These are phyloP conservation scores for Brachypodium distachyon DNA, from an alignment of 202 grass and related monocot genomes.

Conservation along the genomic window DNA sequence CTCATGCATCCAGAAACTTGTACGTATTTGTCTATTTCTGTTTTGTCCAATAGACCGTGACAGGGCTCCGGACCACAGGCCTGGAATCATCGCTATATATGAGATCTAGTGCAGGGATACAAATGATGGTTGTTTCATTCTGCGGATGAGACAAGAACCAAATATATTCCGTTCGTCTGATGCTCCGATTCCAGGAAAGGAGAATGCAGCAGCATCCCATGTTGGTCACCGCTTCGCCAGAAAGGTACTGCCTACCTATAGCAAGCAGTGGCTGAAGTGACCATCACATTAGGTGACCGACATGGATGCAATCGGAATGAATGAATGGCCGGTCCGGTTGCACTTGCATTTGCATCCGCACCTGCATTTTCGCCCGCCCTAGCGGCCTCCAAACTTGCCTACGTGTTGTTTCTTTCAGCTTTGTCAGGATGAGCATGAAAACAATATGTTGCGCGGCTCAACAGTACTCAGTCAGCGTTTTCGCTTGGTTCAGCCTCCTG, in stretches of 20 bases:
- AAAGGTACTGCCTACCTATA: constrained; percentile 39
- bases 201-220: neutral
- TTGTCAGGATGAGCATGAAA: too few species aligned
- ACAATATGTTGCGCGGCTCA: too few species aligned
- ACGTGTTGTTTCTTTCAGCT: neutral
- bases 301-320: constrained; percentile 5
- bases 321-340: neutral
- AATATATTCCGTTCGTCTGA: neutral
- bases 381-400: neutral
- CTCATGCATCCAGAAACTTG: too few species aligned
- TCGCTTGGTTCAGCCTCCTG: too few species aligned
- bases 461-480: too few species aligned
- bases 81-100: neutral
- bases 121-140: neutral
- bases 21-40: neutral
- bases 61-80: neutral
- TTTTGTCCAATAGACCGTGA: neutral
- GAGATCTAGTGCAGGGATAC: too few species aligned
- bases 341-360: neutral
- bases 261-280: neutral
- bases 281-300: constrained; percentile 10
- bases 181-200: neutral
- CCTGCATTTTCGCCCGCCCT: neutral
- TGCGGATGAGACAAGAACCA: constrained; percentile 4
- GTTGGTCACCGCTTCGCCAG: neutral